Conservation (phyloP, 2,329 filamentous ascomycete genomes). For the Tolypocladium paradoxum region DNA sequence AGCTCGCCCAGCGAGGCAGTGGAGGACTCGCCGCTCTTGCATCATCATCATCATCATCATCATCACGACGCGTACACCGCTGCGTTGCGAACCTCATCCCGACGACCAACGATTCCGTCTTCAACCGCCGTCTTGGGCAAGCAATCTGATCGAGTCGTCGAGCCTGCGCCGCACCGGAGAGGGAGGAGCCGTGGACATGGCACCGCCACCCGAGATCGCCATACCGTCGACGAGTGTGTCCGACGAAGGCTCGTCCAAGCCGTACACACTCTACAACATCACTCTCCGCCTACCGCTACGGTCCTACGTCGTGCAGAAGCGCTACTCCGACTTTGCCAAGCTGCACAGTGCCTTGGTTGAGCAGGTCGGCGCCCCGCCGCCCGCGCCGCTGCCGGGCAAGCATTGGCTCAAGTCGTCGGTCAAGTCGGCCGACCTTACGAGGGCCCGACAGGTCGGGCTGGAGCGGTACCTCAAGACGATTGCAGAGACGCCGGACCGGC, state of each 20-base stretch:
- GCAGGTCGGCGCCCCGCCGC: slow-evolving; percentile 52
- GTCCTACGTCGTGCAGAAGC: slow-evolving; percentile 66
- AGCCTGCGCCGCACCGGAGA: not conserved
- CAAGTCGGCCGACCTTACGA: slow-evolving; percentile 57
- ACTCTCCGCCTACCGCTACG: slow-evolving; percentile 65
- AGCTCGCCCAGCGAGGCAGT: no score
- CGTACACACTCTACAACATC: slow-evolving; percentile 71
- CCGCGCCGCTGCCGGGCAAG: slow-evolving; percentile 58
- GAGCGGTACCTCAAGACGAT: slow-evolving; percentile 64
- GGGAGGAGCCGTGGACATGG: slow-evolving; percentile 32
- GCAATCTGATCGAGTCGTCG: not conserved
- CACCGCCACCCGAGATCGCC: slow-evolving; percentile 54
- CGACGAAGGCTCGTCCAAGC: slow-evolving; percentile 42
- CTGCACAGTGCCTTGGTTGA: slow-evolving; percentile 54
- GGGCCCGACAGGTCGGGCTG: slow-evolving; percentile 55
- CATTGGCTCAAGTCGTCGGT: slow-evolving; percentile 69
- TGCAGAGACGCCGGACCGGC: slow-evolving; percentile 59
- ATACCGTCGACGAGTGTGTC: slow-evolving; percentile 55
- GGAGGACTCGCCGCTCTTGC: not conserved
- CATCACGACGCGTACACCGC: not conserved
- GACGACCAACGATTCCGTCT: not conserved
- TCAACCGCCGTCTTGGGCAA: no score
- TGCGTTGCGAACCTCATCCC: not conserved
- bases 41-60: not conserved
- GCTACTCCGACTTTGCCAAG: slow-evolving; percentile 67